Base-by-base conservation (phyloP, 306 rosid species). In the Mimosa pudica region DNA sequence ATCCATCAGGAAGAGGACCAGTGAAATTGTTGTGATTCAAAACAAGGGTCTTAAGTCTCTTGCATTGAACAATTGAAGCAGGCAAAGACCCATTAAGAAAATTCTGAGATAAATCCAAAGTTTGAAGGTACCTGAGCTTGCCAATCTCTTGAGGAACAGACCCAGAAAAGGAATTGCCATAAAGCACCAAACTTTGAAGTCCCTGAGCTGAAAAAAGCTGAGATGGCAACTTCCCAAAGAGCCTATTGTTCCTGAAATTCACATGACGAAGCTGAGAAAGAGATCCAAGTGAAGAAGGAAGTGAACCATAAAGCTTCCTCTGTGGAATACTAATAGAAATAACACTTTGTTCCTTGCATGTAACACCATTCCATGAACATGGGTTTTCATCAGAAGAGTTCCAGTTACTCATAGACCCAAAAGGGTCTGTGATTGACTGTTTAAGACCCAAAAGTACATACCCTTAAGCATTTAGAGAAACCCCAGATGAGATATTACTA, bases 151-250 rank as follows among this genome's bases (percentile, higher is more conserved):
- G 78, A 18, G 98, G 92, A 44, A 95, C 77, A 73, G 90, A 61
- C 91, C 99, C 99, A 82, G 98, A 93, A 42, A 95, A 78, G 67
- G 90, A 91, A 90, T 95, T 95, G 6, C 97, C 99, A 85, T 90
- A 93, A 84, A 95, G 94, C 66, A 93, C 98, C 85, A 95, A 88
- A 74, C 99, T 93, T 82, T 95, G 99, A 0, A 95, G 82, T 78
- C 98, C 98, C 84, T 58, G 86, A 51, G 96, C 97, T 80, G 77
- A 70, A 61, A 93, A 91, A 24, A 95, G 94, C 86, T 90, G 81
- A 18, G 68, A 0, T 61, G 99, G 99, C 82, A 95, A 88, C 67
- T 46, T 61, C 24, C 99, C 98, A 67, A 79, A 81, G 30, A 95
- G 85, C 70, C 79, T 77, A 74, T 95, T 95, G 89, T 83, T 95